These are phyloP conservation scores for Priceomyces castillae DNA, from an alignment of 805 yeast genomes.

Conservation along the genomic window DNA sequence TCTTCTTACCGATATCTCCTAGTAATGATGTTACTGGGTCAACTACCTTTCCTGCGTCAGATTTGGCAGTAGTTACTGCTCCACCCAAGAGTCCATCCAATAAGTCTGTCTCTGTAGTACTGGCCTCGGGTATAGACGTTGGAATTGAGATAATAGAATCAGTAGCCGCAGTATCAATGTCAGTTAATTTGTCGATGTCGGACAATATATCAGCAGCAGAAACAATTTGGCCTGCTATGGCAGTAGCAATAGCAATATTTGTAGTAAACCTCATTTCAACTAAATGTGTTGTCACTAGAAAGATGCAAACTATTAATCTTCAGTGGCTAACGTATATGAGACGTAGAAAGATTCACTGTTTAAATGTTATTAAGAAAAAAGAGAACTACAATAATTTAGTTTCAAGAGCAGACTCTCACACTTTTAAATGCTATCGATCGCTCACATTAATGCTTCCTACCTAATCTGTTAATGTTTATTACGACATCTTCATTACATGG, in stretches of 20 bases:
- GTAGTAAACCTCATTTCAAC: constrained; percentile 2
- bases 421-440: constrained; percentile 4
- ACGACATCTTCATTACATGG: constrained; percentile 13
- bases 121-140: not conserved
- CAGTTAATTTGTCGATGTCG: not conserved
- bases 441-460: constrained; percentile 14
- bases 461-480: constrained; percentile 19
- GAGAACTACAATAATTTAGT: not conserved
- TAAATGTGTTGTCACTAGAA: not conserved
- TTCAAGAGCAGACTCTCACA: constrained; percentile 2
- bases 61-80: not conserved
- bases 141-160: not conserved
- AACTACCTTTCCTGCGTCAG: not conserved
- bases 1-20: not conserved
- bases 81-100: not conserved
- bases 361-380: not conserved
- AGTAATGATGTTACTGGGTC: not conserved
- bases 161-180: not conserved
- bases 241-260: constrained; percentile 1
- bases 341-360: not conserved
- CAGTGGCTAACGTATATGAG: not conserved
- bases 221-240: not conserved
- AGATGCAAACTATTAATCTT: not conserved
- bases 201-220: constrained; percentile 3
- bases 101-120: not conserved